Evolutionary conservation across 805 yeast species (phyloP), one percentile per base, ranked within the genome.

Genomic region (Debaryomyces prosopidis): DNA sequence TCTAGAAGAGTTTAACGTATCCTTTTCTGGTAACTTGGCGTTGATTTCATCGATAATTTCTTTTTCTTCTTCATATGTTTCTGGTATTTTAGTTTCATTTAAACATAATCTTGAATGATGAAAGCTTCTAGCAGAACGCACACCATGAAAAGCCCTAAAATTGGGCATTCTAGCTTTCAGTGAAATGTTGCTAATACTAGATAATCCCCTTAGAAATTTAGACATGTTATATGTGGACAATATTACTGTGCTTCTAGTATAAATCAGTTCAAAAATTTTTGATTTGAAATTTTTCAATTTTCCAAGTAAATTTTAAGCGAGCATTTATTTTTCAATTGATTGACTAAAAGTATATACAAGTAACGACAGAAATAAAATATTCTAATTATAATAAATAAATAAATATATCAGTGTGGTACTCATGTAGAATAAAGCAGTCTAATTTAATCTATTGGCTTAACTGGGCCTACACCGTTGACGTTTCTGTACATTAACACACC

Each of bases 11-110:
- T 83, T 73, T 9, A 62, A 54, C 5, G 71, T 44, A 59, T 87
- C 95, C 23, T 63, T 66, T 17, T 74, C 80, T 2, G 80, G 68
- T 47, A 87, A 65, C 3, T 62, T 53, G 10, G 31, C 11, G 49
- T 76, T 71, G 52, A 86, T 73, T 52, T 78, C 77, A 62, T 85
- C 90, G 43, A 87, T 73, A 35, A 81, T 64, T 32, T 75, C 84
- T 62, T 85, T 85, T 59, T 87, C 95, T 53, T 87, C 90, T 52
- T 84, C 91, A 55, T 85, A 86, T 15, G 81, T 71, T 38, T 60
- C 47, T 9, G 77, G 77, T 41, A 53, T 42, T 30, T 51, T 28
- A 10, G 44, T 33, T 33, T 45, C 54, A 27, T 47, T 51, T 15
- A 43, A 33, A 19, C 30, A 41, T 11, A 36, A n/a, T 31, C 33